Evolutionary conservation across 257 asterid species (phyloP), one percentile per base, ranked within the genome.

Genomic region (Nicotiana otophora): DNA sequence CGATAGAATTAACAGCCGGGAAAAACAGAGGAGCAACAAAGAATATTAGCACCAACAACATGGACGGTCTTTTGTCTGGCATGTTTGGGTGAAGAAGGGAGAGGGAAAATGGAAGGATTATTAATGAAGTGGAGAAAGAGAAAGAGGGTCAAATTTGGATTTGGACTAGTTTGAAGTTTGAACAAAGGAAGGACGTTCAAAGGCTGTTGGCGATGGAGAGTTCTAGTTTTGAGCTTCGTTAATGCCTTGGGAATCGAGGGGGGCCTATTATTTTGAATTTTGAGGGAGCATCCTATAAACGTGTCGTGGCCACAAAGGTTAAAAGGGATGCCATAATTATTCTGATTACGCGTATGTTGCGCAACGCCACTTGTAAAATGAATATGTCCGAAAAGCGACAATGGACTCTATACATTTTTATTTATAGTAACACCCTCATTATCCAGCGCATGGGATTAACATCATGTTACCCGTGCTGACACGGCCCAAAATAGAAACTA

Each of bases 1-100:
- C 99, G 64, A 96, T 93, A 31, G 90, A 89, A 8, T 15, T 33
- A 2, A 81, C 95, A 77, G 87, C 62, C 48, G 84, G 10, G 86
- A 78, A 17, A 11, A 28, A 81, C 2, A 85, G 87, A 34, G 14
- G 16, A 0, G 16, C 36, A 3, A 15, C 28, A 15, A 75, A 15
- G 1, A 51, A 42, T 42, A 42, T 42, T 42, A 42, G 12, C 51
- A 42, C 9, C 51, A 42, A 42, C 12, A 42, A 31, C 33, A 3
- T 2, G 33, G 51, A 42, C 12, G 51, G 51, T 9, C 12, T 42
- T 42, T 42, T 42, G 51, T 42, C 12, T 42, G 51, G 51, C 51
- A 42, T 42, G 51, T 9, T 42, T 42, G 6, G 63, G 23, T 20
- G 36, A 14, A 42, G 5, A 69, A 19, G 4, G n/a, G 12, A 20